Evolutionary conservation across 2,329 filamentous ascomycete species (phyloP), one percentile per base, ranked within the genome.

Genomic region (Aspergillus sp.): DNA sequence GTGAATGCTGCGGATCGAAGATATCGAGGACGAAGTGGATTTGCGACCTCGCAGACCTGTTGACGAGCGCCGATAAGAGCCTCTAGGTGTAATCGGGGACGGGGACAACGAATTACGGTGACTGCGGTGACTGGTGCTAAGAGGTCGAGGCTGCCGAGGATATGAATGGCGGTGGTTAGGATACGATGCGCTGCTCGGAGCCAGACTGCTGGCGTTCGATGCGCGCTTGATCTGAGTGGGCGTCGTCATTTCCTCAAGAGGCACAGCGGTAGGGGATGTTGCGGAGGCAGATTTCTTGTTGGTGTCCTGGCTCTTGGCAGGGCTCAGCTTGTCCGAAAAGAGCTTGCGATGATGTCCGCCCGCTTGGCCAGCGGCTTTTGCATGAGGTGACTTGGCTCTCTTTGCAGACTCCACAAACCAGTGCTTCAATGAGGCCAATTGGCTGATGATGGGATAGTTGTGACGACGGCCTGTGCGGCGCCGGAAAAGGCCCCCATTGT

Each of bases 11-110:
- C 93, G 85, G 49, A 98, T 85, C 0, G 90, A 95, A 1, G 90
- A 96, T 13, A 98, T 84, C 0, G 90, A 97, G 0, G 90, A 95
- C 0, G 90, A 96, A 0, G 93, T 98, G 0, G 91, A 97, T 66
- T 97, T 97, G 51, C 93, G 83, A 33, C 93, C 91, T 23, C 90
- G 82, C 41, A 97, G 78, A 25, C 91, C 90, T 39, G 79, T 82
- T 4, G 89, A 95, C 2, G 88, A 83, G 32, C 90, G 85, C 9
- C 93, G 83, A 60, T 94, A 86, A 1, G 87, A 88, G 4, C 88
- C 90, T 35, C 90, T 85, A 3, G 93, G 91, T 0, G 93, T 97
- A 37, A 96, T 68, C 0, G 93, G 91, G 2, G 84, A 85, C 0
- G 93, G 93, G 0, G 89, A 95, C 7, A 94, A 72, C 0, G 90